Conservation (phyloP, 2,329 filamentous ascomycete genomes). For the Trichoderma sp. region DNA sequence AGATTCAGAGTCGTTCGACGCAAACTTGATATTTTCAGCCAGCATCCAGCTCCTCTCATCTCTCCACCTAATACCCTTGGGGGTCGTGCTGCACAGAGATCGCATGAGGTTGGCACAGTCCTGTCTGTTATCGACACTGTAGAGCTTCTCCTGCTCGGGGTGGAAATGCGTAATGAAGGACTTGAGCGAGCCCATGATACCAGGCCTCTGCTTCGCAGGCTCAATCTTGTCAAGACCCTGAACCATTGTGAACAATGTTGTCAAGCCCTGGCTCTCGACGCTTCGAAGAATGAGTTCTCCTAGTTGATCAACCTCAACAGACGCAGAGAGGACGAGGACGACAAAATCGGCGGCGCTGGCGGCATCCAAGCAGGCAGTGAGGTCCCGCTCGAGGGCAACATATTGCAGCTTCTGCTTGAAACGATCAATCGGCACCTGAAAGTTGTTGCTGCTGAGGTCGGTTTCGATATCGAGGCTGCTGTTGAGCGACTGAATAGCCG, state of each 20-base stretch:
- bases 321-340: slow-evolving; percentile 78
- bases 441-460: slow-evolving; percentile 59
- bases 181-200: slow-evolving; percentile 79
- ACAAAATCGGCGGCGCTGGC: slow-evolving; percentile 91
- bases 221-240: slow-evolving; percentile 78
- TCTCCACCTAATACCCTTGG: slow-evolving; percentile 93
- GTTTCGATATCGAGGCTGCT: slow-evolving; percentile 75
- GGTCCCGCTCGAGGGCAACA: slow-evolving; percentile 69
- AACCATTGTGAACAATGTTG: slow-evolving; percentile 84
- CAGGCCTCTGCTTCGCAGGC: slow-evolving; percentile 73
- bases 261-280: slow-evolving; percentile 91
- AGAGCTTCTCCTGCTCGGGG: slow-evolving; percentile 86
- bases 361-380: slow-evolving; percentile 79
- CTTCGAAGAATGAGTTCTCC: slow-evolving; percentile 84
- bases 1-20: slow-evolving; percentile 58
- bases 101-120: slow-evolving; percentile 90
- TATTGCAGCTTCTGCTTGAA: slow-evolving; percentile 97
- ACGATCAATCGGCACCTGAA: slow-evolving; percentile 74
- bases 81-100: slow-evolving; percentile 85
- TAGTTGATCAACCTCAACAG: slow-evolving; percentile 78
- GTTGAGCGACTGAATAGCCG: slow-evolving; percentile 71
- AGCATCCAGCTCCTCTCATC: slow-evolving; percentile 97
- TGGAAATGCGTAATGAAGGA: slow-evolving; percentile 96
- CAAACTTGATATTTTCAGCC: slow-evolving; percentile 78
- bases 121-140: slow-evolving; percentile 83